Conservation (phyloP, 768 basidiomycete species). For the Macrolepiota albuminosa region DNA sequence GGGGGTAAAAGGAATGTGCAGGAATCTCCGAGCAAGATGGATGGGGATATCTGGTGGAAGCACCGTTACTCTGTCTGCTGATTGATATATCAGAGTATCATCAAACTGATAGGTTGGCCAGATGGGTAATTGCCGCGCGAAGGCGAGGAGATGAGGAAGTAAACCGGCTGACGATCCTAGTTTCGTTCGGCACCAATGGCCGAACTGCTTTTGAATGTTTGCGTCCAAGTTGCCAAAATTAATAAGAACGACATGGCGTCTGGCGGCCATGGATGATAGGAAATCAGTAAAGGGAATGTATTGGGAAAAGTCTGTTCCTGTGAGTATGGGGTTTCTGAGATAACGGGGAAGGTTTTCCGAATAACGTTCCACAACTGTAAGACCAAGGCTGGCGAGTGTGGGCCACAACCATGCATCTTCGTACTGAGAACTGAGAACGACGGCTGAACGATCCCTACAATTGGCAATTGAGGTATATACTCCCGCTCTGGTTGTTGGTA, state of each 20-base stretch:
- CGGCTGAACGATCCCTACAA: constrained; percentile 20
- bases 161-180: constrained; percentile 2
- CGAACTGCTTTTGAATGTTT: constrained; percentile 16
- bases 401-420: constrained; percentile 12
- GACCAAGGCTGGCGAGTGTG: constrained; percentile 18
- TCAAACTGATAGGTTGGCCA: constrained; percentile 29
- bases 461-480: constrained; percentile 28
- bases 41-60: constrained; percentile 15
- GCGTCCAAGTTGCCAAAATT: constrained; percentile 17
- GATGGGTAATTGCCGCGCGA: constrained; percentile 20
- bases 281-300: constrained; percentile 11
- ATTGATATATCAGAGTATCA: constrained; percentile 1
- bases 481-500: constrained; percentile 22
- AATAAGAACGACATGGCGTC: neutral
- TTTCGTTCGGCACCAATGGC: constrained; percentile 26
- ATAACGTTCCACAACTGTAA: constrained; percentile 19
- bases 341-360: constrained; percentile 11
- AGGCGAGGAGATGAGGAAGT: constrained; percentile 6
- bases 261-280: constrained; percentile 11
- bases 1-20: neutral
- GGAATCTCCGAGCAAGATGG: constrained; percentile 5
- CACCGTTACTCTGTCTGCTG: constrained; percentile 18
- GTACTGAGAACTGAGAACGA: constrained; percentile 19
- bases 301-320: constrained; percentile 8
- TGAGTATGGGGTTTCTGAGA: constrained; percentile 16